A percentile compares a stretch with the other conserved stretches of the same genome.
These are phyloP conservation scores for Roridomyces roridus DNA, from an alignment of 768 basidiomycete species.

Conservation along the genomic window DNA sequence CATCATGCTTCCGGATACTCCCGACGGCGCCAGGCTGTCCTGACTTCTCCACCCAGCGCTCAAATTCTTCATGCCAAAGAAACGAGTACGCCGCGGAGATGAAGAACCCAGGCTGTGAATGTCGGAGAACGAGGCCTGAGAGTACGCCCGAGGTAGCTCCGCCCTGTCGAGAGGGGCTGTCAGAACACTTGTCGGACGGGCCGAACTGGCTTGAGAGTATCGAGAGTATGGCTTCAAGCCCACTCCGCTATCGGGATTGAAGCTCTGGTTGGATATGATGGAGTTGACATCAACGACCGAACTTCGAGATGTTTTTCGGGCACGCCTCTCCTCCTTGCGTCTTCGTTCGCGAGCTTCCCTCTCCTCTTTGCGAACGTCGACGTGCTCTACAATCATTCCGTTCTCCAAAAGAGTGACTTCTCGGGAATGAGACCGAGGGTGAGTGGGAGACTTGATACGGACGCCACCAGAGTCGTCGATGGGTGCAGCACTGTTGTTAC, in stretches of 20 bases:
- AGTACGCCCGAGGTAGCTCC: constrained; percentile 70
- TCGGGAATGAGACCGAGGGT: constrained; percentile 60
- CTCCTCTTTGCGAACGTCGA: constrained; percentile 83
- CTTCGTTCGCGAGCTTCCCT: constrained; percentile 74
- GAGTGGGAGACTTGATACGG: constrained; percentile 72
- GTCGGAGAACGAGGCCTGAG: constrained; percentile 83
- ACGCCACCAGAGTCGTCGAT: constrained; percentile 68
- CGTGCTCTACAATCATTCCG: constrained; percentile 88
- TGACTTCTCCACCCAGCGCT: constrained; percentile 79
- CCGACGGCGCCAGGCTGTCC: constrained; percentile 82
- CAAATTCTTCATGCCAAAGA: constrained; percentile 79
- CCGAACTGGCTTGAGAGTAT: constrained; percentile 58
- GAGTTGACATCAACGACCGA: constrained; percentile 77
- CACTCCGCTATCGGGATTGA: constrained; percentile 63
- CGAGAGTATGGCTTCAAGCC: constrained; percentile 63
- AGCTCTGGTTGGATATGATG: constrained; percentile 70
- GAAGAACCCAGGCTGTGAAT: constrained; percentile 73
- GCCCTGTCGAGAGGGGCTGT: constrained; percentile 65
- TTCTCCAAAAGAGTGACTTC: constrained; percentile 86
- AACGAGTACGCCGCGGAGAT: constrained; percentile 73
- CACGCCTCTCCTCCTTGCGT: constrained; percentile 72
- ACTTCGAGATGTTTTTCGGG: constrained; percentile 75
- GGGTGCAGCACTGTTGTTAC: constrained; percentile 46
- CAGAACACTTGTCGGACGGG: constrained; percentile 65
- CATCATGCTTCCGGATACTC: constrained; percentile 86